A percentile compares a stretch with the other conserved stretches of the same genome.
phyloP scores from a whole-genome alignment of 2,329 filamentous ascomycete genomes.

The Ophiostoma himal-ulmi region DNA sequence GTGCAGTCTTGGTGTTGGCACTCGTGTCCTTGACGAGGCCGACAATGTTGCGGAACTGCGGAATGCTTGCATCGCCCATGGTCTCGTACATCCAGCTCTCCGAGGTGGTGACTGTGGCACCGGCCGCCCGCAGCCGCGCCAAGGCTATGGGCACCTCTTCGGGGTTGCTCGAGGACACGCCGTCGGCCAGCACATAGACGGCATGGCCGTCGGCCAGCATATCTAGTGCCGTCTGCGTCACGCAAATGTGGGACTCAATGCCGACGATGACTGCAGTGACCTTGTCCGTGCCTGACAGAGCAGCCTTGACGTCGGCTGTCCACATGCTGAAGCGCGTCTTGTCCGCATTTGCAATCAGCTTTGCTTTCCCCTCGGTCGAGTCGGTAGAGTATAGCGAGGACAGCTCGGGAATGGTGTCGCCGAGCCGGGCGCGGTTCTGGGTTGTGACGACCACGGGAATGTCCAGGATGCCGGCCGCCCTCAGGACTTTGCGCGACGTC shows the following conservation, averaged over 20 bases:
- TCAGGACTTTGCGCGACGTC: conserved; percentile 63
- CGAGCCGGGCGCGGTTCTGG: conserved; percentile 72
- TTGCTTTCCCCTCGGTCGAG: conserved; percentile 32
- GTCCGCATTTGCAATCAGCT: conserved; percentile 52
- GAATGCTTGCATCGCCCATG: conserved; percentile 71
- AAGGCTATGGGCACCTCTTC: conserved; percentile 78
- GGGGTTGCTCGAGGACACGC: conserved; percentile 78
- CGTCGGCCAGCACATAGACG: conserved; percentile 85
- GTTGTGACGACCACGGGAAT: conserved; percentile 84
- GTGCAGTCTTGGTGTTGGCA: conserved; percentile 60
- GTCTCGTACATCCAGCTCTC: conserved; percentile 88
- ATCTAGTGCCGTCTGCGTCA: conserved; percentile 87
- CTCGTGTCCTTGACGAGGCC: conserved; percentile 72
- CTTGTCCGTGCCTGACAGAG: conserved; percentile 18
- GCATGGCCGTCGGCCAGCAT: conserved; percentile 66
- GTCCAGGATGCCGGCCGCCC: conserved; percentile 56
- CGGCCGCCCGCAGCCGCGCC: conserved; percentile 66
- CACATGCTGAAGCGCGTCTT: conserved; percentile 91
- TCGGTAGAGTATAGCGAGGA: conserved; percentile 40
- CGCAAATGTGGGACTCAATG: conserved; percentile 90
- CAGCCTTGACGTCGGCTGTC: conserved; percentile 57
- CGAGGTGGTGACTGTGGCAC: conserved; percentile 74
- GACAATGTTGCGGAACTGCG: conserved; percentile 68
- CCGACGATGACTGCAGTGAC: conserved; percentile 67
- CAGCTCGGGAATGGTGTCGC: conserved; percentile 71